These are phyloP conservation scores for Serendipita sp. DNA, from an alignment of 768 basidiomycete genomes.

Conservation along the genomic window DNA sequence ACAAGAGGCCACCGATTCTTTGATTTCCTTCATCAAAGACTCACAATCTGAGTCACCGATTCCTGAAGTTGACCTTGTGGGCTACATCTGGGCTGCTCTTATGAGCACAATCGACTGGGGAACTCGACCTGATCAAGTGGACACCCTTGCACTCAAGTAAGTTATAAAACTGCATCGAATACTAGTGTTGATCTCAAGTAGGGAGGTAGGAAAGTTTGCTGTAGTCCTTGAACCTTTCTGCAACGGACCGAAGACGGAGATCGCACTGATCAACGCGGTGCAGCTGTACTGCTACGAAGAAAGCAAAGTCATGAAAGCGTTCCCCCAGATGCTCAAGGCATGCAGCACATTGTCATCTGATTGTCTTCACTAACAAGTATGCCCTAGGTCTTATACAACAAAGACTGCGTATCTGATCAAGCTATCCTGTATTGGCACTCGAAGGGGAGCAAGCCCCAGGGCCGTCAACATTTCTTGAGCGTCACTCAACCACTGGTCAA, in stretches of 20 bases:
- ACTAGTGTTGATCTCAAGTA: neutral
- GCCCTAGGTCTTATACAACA: constrained; percentile 75
- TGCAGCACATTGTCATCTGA: constrained; percentile 5
- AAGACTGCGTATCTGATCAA: constrained; percentile 87
- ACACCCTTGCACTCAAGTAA: constrained; percentile 68
- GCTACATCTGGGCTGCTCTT: constrained; percentile 85
- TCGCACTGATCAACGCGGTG: constrained; percentile 85
- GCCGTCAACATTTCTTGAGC: constrained; percentile 89
- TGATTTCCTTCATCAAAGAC: constrained; percentile 54
- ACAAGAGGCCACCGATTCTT: constrained; percentile 57
- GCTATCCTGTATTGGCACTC: constrained; percentile 97
- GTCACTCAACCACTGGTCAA: constrained; percentile 78
- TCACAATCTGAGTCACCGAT: constrained; percentile 68
- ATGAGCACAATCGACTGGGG: constrained; percentile 80
- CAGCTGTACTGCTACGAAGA: constrained; percentile 96
- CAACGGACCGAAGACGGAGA: constrained; percentile 73
- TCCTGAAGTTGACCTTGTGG: constrained; percentile 67
- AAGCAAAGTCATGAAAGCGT: constrained; percentile 84
- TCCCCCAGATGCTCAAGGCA: constrained; percentile 87
- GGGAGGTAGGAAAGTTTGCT: constrained; percentile 46
- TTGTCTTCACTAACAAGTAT: neutral
- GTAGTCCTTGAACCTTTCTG: constrained; percentile 85
- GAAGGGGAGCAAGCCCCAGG: constrained; percentile 92
- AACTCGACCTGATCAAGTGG: constrained; percentile 81
- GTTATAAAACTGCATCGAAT: constrained; percentile 16